phyloP scores from a whole-genome alignment of 768 basidiomycete genomes.

The Crucibulum laeve region DNA sequence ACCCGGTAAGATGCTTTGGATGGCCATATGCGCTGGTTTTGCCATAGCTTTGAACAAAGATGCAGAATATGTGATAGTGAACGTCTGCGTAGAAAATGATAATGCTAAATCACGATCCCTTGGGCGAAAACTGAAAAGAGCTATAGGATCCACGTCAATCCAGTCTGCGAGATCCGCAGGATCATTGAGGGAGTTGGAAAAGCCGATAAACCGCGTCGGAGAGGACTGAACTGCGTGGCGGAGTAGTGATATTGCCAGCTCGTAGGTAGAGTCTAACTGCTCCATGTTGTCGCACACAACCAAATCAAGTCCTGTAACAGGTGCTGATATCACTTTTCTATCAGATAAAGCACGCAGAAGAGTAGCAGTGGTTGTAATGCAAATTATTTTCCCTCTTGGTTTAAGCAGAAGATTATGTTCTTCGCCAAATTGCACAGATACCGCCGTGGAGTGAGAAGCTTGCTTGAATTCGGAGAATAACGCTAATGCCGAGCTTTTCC shows the following conservation, averaged over 20 bases:
- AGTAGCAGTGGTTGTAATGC: slow-evolving; percentile 50
- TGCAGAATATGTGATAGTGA: slow-evolving; percentile 82
- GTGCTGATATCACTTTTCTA: slow-evolving; percentile 16
- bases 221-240: slow-evolving; percentile 57
- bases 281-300: slow-evolving; percentile 86
- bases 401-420: slow-evolving; percentile 18
- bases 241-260: slow-evolving; percentile 74
- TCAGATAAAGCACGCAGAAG: slow-evolving; percentile 40
- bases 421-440: slow-evolving; percentile 30
- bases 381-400: slow-evolving; percentile 41
- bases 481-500: slow-evolving; percentile 51
- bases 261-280: slow-evolving; percentile 75
- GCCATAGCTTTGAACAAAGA: slow-evolving; percentile 89
- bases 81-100: slow-evolving; percentile 62
- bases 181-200: slow-evolving; percentile 78
- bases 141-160: slow-evolving; percentile 65
- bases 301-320: slow-evolving; percentile 47
- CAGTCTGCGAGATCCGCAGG: slow-evolving; percentile 77
- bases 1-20: slow-evolving; percentile 39
- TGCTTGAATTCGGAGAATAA: slow-evolving; percentile 47
- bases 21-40: slow-evolving; percentile 81
- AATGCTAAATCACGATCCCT: slow-evolving; percentile 81
- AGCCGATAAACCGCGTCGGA: slow-evolving; percentile 70
- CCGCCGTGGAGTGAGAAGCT: slow-evolving; percentile 28
- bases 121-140: slow-evolving; percentile 75